phyloP scores from a whole-genome alignment of 331 rosid genomes.

The Pyrus hybrid region DNA sequence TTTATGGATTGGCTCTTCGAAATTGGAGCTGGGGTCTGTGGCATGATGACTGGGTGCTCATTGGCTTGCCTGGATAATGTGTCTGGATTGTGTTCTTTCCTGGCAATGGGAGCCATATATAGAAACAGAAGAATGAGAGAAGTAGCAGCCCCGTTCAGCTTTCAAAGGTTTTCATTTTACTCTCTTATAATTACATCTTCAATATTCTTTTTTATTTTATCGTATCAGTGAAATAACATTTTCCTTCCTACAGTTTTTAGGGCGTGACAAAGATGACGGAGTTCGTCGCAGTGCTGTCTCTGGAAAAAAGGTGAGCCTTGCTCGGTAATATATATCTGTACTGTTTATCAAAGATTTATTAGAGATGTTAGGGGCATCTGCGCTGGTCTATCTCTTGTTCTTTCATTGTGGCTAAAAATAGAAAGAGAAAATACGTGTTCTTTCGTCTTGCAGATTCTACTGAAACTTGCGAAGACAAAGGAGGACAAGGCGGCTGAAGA shows the following conservation, averaged over 20 bases:
- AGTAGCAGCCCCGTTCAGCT: constrained; percentile 79
- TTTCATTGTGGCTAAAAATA: not conserved
- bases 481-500: constrained; percentile 86
- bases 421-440: not conserved
- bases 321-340: not conserved
- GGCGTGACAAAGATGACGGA: constrained; percentile 77
- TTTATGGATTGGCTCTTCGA: constrained; percentile 75
- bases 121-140: constrained; percentile 77
- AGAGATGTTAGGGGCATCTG: not conserved
- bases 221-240: not conserved
- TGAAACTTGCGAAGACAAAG: constrained; percentile 90
- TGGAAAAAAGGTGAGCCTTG: constrained; percentile 69
- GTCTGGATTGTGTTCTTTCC: constrained; percentile 58
- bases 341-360: not conserved
- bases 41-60: constrained; percentile 55
- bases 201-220: not conserved
- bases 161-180: constrained; percentile 59
- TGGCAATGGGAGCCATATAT: constrained; percentile 78
- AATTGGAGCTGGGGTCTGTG: constrained; percentile 98
- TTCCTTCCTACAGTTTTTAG: constrained; percentile 61
- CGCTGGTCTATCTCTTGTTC: not conserved
- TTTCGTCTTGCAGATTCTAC: constrained; percentile 53
- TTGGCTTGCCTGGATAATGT: constrained; percentile 69
- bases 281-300: constrained; percentile 93
- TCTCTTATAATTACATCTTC: constrained; percentile 6